phyloP scores from a whole-genome alignment of 164 flowering plant genomes.

The Magnolia sinica region DNA sequence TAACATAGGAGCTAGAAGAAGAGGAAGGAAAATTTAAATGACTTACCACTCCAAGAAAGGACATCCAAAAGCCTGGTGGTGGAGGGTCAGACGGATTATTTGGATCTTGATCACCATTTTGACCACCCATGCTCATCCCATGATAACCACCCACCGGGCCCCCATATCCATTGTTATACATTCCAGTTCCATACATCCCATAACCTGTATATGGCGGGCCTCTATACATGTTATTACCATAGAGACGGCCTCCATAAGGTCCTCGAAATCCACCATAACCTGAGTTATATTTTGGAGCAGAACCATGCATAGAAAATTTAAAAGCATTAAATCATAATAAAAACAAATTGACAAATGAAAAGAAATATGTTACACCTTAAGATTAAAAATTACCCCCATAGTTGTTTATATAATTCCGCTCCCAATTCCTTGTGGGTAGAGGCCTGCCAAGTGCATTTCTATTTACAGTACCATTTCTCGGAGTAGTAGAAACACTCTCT shows the following conservation, averaged over 20 bases:
- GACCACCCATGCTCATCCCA: conserved; percentile 57
- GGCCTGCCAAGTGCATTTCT: conserved; percentile 62
- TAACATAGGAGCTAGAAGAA: too few species aligned
- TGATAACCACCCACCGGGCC: conserved; percentile 53
- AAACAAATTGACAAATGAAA: conserved; percentile 25
- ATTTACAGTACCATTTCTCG: conserved; percentile 37
- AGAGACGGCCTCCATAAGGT: conserved; percentile 46
- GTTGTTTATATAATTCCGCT: conserved; percentile 52
- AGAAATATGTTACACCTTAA: not conserved
- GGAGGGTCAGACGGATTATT: conserved; percentile 73
- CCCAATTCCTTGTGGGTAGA: conserved; percentile 89
- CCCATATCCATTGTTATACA: conserved; percentile 57
- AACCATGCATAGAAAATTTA: conserved; percentile 35
- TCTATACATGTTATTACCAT: conserved; percentile 35
- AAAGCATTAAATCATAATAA: not conserved
- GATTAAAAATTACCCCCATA: conserved; percentile 30
- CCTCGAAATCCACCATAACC: conserved; percentile 58
- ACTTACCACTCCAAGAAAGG: conserved; percentile 67
- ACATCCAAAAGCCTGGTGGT: conserved; percentile 94
- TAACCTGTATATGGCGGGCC: conserved; percentile 50
- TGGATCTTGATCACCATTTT: conserved; percentile 77
- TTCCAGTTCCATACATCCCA: conserved; percentile 74
- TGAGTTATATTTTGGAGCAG: conserved; percentile 47
- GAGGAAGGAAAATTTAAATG: not conserved
- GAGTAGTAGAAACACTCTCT: conserved; percentile 55